phyloP scores from a whole-genome alignment of 768 basidiomycete species.

The Pluteus cervinus region DNA sequence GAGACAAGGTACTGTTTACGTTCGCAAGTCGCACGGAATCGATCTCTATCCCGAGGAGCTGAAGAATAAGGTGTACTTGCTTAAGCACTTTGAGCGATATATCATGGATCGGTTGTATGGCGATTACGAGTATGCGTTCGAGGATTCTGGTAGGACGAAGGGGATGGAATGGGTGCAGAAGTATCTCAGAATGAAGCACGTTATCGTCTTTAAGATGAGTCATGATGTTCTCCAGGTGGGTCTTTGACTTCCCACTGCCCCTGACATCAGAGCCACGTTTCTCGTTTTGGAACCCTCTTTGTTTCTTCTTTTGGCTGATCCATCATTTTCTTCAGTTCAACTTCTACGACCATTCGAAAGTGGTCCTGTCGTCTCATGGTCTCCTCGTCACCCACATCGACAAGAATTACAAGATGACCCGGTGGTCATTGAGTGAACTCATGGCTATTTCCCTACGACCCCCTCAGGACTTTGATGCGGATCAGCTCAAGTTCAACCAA shows the following conservation, averaged over 20 bases:
- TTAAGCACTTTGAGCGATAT: conserved; percentile 92
- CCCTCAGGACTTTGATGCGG: conserved; percentile 35
- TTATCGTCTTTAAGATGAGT: conserved; percentile 94
- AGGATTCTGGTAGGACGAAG: conserved; percentile 56
- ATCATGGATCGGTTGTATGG: conserved; percentile 88
- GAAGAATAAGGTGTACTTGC: conserved; percentile 84
- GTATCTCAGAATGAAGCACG: conserved; percentile 94
- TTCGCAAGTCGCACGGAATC: conserved; percentile 67
- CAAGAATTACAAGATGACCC: conserved; percentile 75
- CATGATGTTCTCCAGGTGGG: conserved; percentile 92
- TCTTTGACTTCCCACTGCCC: conserved; percentile 3
- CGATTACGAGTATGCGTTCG: conserved; percentile 78
- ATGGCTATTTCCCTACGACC: conserved; percentile 47
- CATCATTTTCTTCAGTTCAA: conserved; percentile 67
- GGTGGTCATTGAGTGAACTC: conserved; percentile 65
- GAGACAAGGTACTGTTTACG: conserved; percentile 57
- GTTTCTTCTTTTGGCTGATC: conserved; percentile 1
- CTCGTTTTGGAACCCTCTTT: too few relatives aligned
- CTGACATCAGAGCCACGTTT: not conserved
- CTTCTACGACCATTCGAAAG: conserved; percentile 96
- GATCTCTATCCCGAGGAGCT: conserved; percentile 74
- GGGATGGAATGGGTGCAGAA: conserved; percentile 97
- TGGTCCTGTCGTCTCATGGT: conserved; percentile 81
- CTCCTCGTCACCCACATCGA: conserved; percentile 84
- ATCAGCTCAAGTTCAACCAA: conserved; percentile 54